Conservation (phyloP, 345 rosid species). For the Crucihimalaya himalaica region DNA sequence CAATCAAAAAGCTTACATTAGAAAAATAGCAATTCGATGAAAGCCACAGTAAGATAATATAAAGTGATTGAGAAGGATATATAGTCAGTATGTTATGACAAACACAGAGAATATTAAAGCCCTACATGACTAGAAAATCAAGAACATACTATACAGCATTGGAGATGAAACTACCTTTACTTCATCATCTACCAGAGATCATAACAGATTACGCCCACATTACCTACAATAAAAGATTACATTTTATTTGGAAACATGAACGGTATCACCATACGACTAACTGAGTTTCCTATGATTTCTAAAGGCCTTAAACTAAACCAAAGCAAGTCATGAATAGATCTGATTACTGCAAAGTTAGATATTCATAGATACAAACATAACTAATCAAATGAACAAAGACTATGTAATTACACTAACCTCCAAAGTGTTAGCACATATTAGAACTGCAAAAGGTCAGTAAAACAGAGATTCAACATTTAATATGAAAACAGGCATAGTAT, state of each 20-base stretch:
- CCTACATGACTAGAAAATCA: slow-evolving; percentile 41
- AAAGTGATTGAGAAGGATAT: background rate
- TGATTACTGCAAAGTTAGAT: slow-evolving; percentile 12
- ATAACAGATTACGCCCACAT: slow-evolving; percentile 94
- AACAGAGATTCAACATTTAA: background rate
- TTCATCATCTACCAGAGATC: slow-evolving; percentile 98
- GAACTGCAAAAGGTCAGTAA: slow-evolving; percentile 28
- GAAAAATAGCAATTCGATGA: background rate
- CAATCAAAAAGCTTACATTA: background rate
- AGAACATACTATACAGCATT: slow-evolving; percentile 42
- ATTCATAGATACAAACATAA: background rate
- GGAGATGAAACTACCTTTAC: slow-evolving; percentile 95
- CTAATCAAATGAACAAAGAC: slow-evolving; percentile 1
- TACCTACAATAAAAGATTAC: slow-evolving; percentile 99
- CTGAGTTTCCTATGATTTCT: slow-evolving; percentile 45
- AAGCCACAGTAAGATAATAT: background rate
- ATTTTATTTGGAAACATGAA: slow-evolving; percentile 79
- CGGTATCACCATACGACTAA: slow-evolving; percentile 58
- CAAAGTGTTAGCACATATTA: slow-evolving; percentile 24
- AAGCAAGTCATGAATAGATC: background rate
- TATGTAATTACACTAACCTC: background rate
- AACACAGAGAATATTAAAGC: slow-evolving; percentile 14
- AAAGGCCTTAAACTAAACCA: slow-evolving; percentile 8
- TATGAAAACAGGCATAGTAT: slow-evolving; percentile 5
- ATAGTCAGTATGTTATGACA: slow-evolving; percentile 28